These are phyloP conservation scores for Carex parvula DNA, from an alignment of 176 grass and related monocot genomes.

Conservation along the genomic window DNA sequence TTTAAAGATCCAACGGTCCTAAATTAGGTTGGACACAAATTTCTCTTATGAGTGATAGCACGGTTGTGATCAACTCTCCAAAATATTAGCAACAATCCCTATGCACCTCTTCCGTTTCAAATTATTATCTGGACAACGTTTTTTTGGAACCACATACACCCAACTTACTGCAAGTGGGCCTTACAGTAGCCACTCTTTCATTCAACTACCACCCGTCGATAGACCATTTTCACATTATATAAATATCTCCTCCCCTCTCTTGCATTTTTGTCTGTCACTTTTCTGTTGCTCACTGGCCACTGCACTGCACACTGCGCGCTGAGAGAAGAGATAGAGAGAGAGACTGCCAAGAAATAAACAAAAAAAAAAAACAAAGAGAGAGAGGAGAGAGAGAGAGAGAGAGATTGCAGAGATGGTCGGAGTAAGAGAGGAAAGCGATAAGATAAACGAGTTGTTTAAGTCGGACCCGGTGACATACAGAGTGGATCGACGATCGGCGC, in stretches of 20 bases:
- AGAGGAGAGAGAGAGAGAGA: no score
- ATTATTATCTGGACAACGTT: not conserved
- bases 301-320: not conserved
- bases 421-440: not conserved
- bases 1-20: no score
- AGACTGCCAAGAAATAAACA: not conserved
- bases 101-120: not conserved
- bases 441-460: not conserved
- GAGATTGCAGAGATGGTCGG: slow-evolving; percentile 7
- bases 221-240: slow-evolving; percentile 5
- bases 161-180: not conserved
- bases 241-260: not conserved
- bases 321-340: slow-evolving; percentile 9
- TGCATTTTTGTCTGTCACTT: not conserved
- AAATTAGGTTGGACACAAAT: no score
- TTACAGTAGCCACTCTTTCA: no score
- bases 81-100: not conserved
- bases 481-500: slow-evolving; percentile 17
- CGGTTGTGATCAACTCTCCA: not conserved
- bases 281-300: slow-evolving; percentile 3
- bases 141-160: not conserved
- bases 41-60: not conserved
- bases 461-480: slow-evolving; percentile 16
- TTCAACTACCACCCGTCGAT: not conserved
- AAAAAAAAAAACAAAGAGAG: not conserved